Base-by-base conservation (phyloP, 2,329 filamentous ascomycete genomes). In the Epichloe coenophiala region DNA sequence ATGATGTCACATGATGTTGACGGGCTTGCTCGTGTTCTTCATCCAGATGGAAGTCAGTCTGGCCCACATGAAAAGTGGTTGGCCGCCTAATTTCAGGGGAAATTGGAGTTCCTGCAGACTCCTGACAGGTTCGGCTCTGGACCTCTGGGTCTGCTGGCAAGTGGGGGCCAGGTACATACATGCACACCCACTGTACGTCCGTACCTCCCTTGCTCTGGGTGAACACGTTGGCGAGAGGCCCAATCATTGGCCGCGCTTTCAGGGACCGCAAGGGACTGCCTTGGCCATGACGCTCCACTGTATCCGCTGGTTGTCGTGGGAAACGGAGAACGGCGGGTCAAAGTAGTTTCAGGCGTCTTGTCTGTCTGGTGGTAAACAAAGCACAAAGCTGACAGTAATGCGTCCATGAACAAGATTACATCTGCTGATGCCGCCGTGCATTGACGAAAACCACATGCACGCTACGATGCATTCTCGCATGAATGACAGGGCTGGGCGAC, bases 71-170 rank as follows among this genome's bases (percentile, higher is more conserved):
- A 40, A n/a, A 4, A 11, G 39, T 57, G 54, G 57, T 57, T 57
- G 55, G 59, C 45, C 53, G 51, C 54, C 8, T 58, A 60, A 61
- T 58, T 54, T 56, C 55, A 49, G 51, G 46, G 56, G 56, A 59
- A 60, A 61, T 61, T 62, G 59, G 58, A 45, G 52, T 56, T 51
- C 45, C 49, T 51, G 45, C 49, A 47, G 15, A 12, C 19, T 39
- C 37, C 21, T 31, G 42, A 4, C 19, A 23, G 23, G 45, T 40
- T 36, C 15, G 33, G 27, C 27, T 31, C 27, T 31, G 27, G 27
- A 9, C 27, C 7, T 27, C 23, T 27, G 23, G 23, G 23, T 27
- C 23, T 27, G 23, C 23, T 27, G 23, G 23, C 23, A 27, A 27
- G 7, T 27, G 23, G 23, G 23, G 23, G 23, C 23, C 27, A 38